A percentile compares a stretch with the other conserved stretches of the same genome.
phyloP scores from a whole-genome alignment of 2,329 filamentous ascomycete species.

The Trichoderma semiorbis region DNA sequence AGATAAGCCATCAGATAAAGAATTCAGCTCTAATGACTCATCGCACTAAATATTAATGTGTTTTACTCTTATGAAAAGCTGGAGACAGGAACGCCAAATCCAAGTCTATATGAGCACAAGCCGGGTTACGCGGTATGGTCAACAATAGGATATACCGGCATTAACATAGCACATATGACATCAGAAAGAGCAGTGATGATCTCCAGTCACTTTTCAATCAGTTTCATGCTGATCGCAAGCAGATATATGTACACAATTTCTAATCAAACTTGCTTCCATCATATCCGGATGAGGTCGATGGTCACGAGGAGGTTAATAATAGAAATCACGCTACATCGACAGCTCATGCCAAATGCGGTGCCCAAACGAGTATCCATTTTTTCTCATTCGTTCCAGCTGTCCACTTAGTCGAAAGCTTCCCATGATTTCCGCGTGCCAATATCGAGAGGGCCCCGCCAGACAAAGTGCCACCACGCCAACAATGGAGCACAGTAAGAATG shows the following conservation, averaged over 20 bases:
- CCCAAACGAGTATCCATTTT: neutral
- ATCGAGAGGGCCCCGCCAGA: neutral
- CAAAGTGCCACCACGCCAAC: neutral
- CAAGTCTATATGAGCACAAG: neutral
- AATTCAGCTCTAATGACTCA: neutral
- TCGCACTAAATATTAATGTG: neutral
- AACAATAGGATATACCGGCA: neutral
- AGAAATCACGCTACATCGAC: neutral
- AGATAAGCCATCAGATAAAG: neutral
- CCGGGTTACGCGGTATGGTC: neutral
- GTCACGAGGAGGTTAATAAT: conserved; percentile 7
- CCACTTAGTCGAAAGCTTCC: neutral
- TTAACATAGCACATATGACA: neutral
- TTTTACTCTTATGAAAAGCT: neutral
- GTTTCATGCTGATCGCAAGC: neutral
- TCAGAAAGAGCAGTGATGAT: neutral
- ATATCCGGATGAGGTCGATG: neutral
- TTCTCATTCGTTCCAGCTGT: neutral
- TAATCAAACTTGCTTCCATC: neutral
- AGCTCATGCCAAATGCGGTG: neutral
- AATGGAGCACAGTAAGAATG: conserved; percentile 6
- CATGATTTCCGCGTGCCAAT: neutral
- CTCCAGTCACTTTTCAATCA: neutral
- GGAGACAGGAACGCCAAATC: neutral
- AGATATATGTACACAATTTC: neutral